Percentiles rank a stretch among this genome's conserved stretches.
Evolutionary conservation across 768 basidiomycete genomes (phyloP).

Genomic region (Russula earlei): DNA sequence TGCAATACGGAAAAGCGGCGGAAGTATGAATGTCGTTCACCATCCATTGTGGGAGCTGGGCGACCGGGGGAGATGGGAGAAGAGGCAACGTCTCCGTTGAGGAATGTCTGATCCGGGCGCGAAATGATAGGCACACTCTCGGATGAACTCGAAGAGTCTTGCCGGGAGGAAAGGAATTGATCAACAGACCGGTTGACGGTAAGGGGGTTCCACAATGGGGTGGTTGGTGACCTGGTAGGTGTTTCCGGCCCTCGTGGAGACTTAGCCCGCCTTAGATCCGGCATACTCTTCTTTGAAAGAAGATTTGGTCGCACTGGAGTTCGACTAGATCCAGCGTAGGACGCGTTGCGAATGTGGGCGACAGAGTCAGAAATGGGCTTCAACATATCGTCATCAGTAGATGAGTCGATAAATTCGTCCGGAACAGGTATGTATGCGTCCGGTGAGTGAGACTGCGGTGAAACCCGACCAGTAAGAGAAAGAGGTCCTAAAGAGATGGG

Average conservation of each 20-base stretch:
- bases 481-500: constrained; percentile 41
- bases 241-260: constrained; percentile 30
- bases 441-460: constrained; percentile 42
- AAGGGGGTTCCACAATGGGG: constrained; percentile 7
- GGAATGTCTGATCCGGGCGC: constrained; percentile 22
- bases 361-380: constrained; percentile 15
- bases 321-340: constrained; percentile 34
- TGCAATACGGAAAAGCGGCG: constrained; percentile 79
- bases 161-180: constrained; percentile 30
- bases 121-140: constrained; percentile 22
- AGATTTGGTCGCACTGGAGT: constrained; percentile 32
- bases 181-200: constrained; percentile 13
- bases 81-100: constrained; percentile 27
- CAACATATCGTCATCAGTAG: constrained; percentile 36
- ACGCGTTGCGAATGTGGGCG: constrained; percentile 41
- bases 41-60: constrained; percentile 52
- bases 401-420: constrained; percentile 41
- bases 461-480: constrained; percentile 23
- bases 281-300: constrained; percentile 71
- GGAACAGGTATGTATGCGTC: constrained; percentile 49
- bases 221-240: constrained; percentile 3
- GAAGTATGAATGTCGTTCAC: constrained; percentile 89
- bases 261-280: constrained; percentile 60
- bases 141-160: constrained; percentile 40
- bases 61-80: constrained; percentile 35